A percentile compares a stretch with the other conserved stretches of the same genome.
These are phyloP conservation scores for Pseudonitzschia pungens DNA, from an alignment of 108 stramenopile species.

Conservation along the genomic window DNA sequence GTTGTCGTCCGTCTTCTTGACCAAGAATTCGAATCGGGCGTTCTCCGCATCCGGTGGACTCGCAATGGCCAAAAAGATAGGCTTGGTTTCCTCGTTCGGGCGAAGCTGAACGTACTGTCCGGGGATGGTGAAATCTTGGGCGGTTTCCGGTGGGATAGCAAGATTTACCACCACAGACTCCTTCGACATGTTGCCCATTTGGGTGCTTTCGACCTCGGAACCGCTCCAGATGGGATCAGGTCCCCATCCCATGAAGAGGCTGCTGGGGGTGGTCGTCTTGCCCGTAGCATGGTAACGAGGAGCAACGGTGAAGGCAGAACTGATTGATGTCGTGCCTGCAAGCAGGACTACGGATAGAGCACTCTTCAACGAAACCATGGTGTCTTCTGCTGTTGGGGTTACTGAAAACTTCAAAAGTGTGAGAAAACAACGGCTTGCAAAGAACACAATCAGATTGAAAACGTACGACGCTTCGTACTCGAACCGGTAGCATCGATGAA, in stretches of 20 bases:
- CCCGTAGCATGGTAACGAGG: not conserved
- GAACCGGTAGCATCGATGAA: no score
- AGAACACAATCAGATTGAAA: no score
- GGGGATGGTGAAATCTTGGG: slow-evolving; percentile 59
- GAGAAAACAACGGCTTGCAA: no score
- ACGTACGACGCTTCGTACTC: no score
- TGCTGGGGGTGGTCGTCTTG: slow-evolving; percentile 9
- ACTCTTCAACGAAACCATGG: slow-evolving; percentile 4
- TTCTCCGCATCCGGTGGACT: slow-evolving; percentile 58
- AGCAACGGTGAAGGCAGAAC: not conserved
- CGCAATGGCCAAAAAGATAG: slow-evolving; percentile 84
- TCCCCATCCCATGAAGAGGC: slow-evolving; percentile 84
- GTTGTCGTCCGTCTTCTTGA: slow-evolving; percentile 87
- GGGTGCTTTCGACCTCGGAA: slow-evolving; percentile 39
- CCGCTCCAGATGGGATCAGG: slow-evolving; percentile 82
- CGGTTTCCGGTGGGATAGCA: slow-evolving; percentile 54
- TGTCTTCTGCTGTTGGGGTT: not conserved
- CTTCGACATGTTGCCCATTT: slow-evolving; percentile 63
- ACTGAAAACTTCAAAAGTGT: not conserved
- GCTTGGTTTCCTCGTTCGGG: slow-evolving; percentile 60
- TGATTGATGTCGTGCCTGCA: slow-evolving; percentile 1
- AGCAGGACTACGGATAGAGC: slow-evolving; percentile 3
- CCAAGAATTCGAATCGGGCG: slow-evolving; percentile 79
- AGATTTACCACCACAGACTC: slow-evolving; percentile 57
- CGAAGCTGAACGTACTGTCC: slow-evolving; percentile 84